Conservation (phyloP, 352 stramenopile species). For the Thalassiosira hispida region DNA sequence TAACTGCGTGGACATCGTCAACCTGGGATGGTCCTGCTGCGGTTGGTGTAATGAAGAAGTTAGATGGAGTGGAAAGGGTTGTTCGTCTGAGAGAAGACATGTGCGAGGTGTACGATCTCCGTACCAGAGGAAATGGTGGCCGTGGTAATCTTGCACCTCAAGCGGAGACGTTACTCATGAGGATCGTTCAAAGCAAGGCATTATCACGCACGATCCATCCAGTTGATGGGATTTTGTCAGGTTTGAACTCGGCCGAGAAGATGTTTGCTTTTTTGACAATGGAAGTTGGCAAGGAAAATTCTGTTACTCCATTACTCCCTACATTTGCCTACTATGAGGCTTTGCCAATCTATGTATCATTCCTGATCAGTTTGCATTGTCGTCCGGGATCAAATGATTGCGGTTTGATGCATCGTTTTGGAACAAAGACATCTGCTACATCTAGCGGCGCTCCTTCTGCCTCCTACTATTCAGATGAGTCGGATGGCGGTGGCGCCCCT, state of each 20-base stretch:
- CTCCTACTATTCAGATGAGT: too few species aligned
- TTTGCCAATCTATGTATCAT: slow-evolving; percentile 67
- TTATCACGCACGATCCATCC: too few species aligned
- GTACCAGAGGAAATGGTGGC: slow-evolving; percentile 4
- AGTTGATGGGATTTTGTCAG: slow-evolving; percentile 29
- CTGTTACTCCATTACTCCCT: slow-evolving; percentile 1
- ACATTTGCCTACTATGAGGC: slow-evolving; percentile 66
- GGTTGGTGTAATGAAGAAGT: slow-evolving; percentile 18
- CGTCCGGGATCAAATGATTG: slow-evolving; percentile 63
- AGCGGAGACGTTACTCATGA: slow-evolving; percentile 19
- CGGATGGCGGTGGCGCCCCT: not conserved
- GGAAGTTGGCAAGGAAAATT: slow-evolving; percentile 16
- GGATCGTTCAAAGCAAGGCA: slow-evolving; percentile 12
- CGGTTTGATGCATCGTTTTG: slow-evolving; percentile 36
- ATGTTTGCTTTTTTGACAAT: slow-evolving; percentile 20
- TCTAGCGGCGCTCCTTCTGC: slow-evolving; percentile 24
- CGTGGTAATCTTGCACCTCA: not conserved
- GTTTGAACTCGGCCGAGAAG: slow-evolving; percentile 32
- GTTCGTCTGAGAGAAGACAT: slow-evolving; percentile 48
- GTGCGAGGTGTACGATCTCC: slow-evolving; percentile 32
- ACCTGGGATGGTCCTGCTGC: slow-evolving; percentile 21
- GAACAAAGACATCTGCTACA: slow-evolving; percentile 33
- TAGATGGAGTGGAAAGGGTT: slow-evolving; percentile 31
- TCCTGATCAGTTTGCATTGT: slow-evolving; percentile 65
- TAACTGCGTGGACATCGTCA: slow-evolving; percentile 33